Base-by-base conservation (phyloP, 495 filamentous ascomycete species). In the Xylaria acuta region DNA sequence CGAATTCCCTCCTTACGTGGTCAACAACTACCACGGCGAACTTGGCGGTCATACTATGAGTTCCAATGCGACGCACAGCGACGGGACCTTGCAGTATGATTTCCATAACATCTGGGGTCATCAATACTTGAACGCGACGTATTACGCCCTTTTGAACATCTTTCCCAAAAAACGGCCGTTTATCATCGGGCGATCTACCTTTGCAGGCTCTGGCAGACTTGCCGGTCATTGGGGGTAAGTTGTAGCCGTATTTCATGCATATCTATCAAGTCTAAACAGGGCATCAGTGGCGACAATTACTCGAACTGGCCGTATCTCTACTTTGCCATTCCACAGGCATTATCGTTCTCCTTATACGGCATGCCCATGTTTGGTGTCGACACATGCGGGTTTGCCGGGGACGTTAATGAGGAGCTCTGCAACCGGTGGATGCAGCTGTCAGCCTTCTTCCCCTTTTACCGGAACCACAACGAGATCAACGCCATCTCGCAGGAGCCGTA, bases 331-430 rank as follows among this genome's bases (percentile, higher is more conserved):
- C 87, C 93, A 0, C 94, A 97, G 79, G 93, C 92, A 0, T 81
- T 97, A 0, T 90, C 89, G 3, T 95, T 94, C 83, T 90, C 88
- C 6, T 86, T 97, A 8, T 95, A 94, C 72, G 93, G 93, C 59
- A 91, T 97, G 20, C 94, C 94, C 8, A 95, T 97, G 92, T 95
- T 96, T 71, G 94, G 94, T 16, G 88, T 90, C 8, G 93, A 94
- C 72, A 92, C 92, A 11, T 96, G 94, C 76, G 94, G 94, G 14
- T 97, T 96, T 83, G 85, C 82, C 34, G 88, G 88, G 38, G 93
- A 96, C 74, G 82, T 86, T 0, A 89, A 91, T 72, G 86, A 88
- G 72, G 92, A 96, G 78, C 88, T 97, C 14, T 97, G 94, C 77
- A 88, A 88, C 67, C 88, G 94, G 9, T 97, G 94, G 94, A 95